These are phyloP conservation scores for Phytopythium oedochilum DNA, from an alignment of 352 stramenopile species.

Conservation along the genomic window DNA sequence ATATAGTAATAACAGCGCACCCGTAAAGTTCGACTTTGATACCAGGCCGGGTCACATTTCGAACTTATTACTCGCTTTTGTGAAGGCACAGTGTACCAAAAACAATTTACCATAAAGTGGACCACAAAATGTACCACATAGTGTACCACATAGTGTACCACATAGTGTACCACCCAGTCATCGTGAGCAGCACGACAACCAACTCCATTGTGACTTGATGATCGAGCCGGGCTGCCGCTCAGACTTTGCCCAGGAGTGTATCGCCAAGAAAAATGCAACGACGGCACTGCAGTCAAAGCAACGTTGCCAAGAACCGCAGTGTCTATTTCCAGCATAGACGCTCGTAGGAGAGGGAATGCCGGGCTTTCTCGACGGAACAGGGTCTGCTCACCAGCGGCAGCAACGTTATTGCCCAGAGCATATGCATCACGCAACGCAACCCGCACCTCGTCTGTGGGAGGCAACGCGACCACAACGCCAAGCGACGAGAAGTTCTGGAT, in stretches of 20 bases:
- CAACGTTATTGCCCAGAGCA: conserved; percentile 54
- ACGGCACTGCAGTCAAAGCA: conserved; percentile 20
- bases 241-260: conserved; percentile 3
- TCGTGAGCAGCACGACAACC: too few relatives aligned
- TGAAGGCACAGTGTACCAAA: too few relatives aligned
- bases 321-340: conserved; percentile 29
- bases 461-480: conserved; percentile 18
- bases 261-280: conserved; percentile 30
- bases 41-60: too few relatives aligned
- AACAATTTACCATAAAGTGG: too few relatives aligned
- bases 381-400: conserved; percentile 23
- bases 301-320: conserved; percentile 14
- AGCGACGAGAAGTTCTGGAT: conserved; percentile 36
- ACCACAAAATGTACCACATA: too few relatives aligned
- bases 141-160: too few relatives aligned
- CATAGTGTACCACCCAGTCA: too few relatives aligned
- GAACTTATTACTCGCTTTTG: too few relatives aligned
- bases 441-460: conserved; percentile 35
- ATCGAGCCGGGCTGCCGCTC: conserved; percentile 30
- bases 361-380: conserved; percentile 35
- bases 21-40: too few relatives aligned
- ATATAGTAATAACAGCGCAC: too few relatives aligned
- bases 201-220: too few relatives aligned
- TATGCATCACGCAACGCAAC: conserved; percentile 53
- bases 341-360: conserved; percentile 27